Evolutionary conservation across 2,329 filamentous ascomycete species (phyloP), one percentile per base, ranked within the genome.

Genomic region (Fusarium subtropicale): DNA sequence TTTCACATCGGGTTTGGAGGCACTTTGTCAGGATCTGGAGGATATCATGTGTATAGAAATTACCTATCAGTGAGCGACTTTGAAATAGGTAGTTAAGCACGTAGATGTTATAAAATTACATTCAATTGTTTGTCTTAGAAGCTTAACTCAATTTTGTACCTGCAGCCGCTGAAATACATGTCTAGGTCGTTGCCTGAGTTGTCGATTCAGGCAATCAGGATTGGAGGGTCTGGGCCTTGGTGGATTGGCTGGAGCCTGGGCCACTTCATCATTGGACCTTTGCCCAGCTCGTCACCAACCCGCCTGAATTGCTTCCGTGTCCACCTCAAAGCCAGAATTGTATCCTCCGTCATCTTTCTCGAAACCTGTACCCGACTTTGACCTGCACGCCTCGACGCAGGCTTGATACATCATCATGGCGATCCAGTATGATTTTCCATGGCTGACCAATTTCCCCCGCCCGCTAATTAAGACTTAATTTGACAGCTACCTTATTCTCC

Each of bases 401-500:
- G 64, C 69, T 69, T 64, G 59, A 68, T 61, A 60, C 36, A 66
- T 66, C 75, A 76, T 70, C 66, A 83, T 83, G 81, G 81, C 82
- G 62, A 82, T 83, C 69, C 81, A 83, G 81, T 83, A 77, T 71
- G 81, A 60, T 66, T 52, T 47, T 60, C 64, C 60, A 61, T 38
- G 51, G 33, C 60, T 51, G 24, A 59, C 53, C 42, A n/a, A 50
- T 38, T 45, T 44, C 38, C 62, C 26, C 22, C 52, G 41, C 30
- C 47, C 58, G 62, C 75, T 76, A 63, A 76, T 74, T 22, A 36
- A 46, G 58, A 62, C 45, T 64, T 56, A 60, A 63, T 55, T 56
- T 56, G 57, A 66, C 76, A 98, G 96, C 85, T 99, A 99, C 81
- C 86, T 99, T 75, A 98, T 99, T 81, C 89, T 99, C 80, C 91